A percentile compares a stretch with the other conserved stretches of the same genome.
Evolutionary conservation across 2,329 filamentous ascomycete species (phyloP).

Genomic region (Colletotrichum ledebouriae): DNA sequence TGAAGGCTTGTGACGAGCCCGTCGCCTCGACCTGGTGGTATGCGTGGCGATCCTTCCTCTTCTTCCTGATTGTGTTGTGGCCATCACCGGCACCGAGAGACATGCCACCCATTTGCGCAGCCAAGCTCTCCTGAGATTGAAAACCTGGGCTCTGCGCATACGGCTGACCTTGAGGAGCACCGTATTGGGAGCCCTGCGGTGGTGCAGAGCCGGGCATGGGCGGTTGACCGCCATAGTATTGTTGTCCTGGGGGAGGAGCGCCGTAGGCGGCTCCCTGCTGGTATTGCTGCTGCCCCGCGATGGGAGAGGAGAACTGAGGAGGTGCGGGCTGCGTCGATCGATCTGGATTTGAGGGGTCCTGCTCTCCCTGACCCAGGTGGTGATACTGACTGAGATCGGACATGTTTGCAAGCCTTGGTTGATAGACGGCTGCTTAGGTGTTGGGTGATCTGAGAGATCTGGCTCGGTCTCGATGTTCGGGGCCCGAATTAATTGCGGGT

Average conservation of each 20-base stretch:
- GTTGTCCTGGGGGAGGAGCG: constrained; percentile 54
- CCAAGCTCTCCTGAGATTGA: constrained; percentile 64
- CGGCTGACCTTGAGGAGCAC: constrained; percentile 47
- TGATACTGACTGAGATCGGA: constrained; percentile 69
- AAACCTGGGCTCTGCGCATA: constrained; percentile 50
- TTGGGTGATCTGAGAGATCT: constrained; percentile 5
- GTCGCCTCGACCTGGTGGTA: constrained; percentile 86
- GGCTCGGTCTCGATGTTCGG: constrained; percentile 7
- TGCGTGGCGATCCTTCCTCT: constrained; percentile 96
- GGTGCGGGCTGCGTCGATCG: constrained; percentile 63
- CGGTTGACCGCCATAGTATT: constrained; percentile 56
- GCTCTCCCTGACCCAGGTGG: constrained; percentile 68
- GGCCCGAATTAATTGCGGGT: constrained; percentile 30
- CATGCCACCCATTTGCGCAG: constrained; percentile 84
- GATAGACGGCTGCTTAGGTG: constrained; percentile 9
- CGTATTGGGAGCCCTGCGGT: constrained; percentile 51
- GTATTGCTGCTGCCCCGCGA: constrained; percentile 67
- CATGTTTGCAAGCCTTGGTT: constrained; percentile 54
- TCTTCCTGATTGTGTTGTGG: constrained; percentile 69
- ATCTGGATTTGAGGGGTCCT: constrained; percentile 68
- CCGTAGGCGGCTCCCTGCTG: constrained; percentile 60
- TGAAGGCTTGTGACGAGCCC: constrained; percentile 77
- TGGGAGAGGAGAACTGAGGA: constrained; percentile 69
- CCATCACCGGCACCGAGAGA: constrained; percentile 67
- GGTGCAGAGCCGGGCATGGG: constrained; percentile 47